These are phyloP conservation scores for Penstemon barbatus DNA, from an alignment of 257 asterid genomes.

Conservation along the genomic window DNA sequence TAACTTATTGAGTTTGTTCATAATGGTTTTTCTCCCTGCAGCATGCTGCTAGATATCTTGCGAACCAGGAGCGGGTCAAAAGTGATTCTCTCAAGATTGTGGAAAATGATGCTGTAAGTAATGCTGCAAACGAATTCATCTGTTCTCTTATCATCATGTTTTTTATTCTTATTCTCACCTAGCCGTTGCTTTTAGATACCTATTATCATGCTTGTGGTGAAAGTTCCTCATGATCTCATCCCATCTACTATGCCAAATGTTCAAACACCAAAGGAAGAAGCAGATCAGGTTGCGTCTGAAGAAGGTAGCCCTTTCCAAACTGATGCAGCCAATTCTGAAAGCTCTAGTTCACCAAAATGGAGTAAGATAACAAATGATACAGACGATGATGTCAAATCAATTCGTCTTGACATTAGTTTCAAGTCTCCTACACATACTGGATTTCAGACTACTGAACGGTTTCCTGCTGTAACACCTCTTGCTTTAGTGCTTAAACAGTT, in stretches of 20 bases:
- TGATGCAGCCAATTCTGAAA: slow-evolving; percentile 47
- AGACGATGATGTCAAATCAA: slow-evolving; percentile 63
- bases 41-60: slow-evolving; percentile 99
- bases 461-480: slow-evolving; percentile 93
- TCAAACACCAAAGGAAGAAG: slow-evolving; percentile 52
- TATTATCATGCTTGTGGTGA: slow-evolving; percentile 97
- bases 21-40: slow-evolving; percentile 44
- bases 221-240: slow-evolving; percentile 83
- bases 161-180: slow-evolving; percentile 13
- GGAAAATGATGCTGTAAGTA: slow-evolving; percentile 99
- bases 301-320: slow-evolving; percentile 49
- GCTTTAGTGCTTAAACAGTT: slow-evolving; percentile 92
- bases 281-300: slow-evolving; percentile 44
- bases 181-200: slow-evolving; percentile 67
- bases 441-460: slow-evolving; percentile 90
- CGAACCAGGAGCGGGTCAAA: slow-evolving; percentile 99
- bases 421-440: slow-evolving; percentile 97
- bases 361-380: slow-evolving; percentile 40
- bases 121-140: slow-evolving; percentile 34
- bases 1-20: slow-evolving; percentile 28
- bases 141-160: slow-evolving; percentile 20
- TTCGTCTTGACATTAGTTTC: slow-evolving; percentile 97
- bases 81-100: slow-evolving; percentile 99
- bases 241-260: slow-evolving; percentile 50
- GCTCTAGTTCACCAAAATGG: slow-evolving; percentile 44